A percentile compares a stretch with the other conserved stretches of the same genome.
These are phyloP conservation scores for Debaryomyces prosopidis DNA, from an alignment of 805 yeast genomes.

Conservation along the genomic window DNA sequence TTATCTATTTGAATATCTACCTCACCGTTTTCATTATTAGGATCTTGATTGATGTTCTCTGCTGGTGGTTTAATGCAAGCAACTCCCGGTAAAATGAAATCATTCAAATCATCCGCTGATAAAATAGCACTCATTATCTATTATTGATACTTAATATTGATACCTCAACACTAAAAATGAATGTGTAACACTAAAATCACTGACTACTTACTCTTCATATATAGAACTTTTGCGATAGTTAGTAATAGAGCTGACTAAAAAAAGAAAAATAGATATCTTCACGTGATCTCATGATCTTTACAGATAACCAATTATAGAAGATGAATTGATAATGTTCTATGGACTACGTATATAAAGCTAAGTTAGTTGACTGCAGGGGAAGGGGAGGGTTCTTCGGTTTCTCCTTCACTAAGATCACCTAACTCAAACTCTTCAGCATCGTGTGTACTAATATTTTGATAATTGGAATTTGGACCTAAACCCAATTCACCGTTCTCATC, in stretches of 20 bases:
- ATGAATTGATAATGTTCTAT: not conserved
- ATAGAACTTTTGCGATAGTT: not conserved
- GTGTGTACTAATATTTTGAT: slow-evolving; percentile 15
- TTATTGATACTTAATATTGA: too few species aligned
- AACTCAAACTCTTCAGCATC: slow-evolving; percentile 36
- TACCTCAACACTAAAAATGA: too few species aligned
- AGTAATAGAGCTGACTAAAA: not conserved
- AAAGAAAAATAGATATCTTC: not conserved
- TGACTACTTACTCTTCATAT: not conserved
- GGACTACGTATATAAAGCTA: not conserved
- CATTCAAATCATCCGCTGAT: slow-evolving; percentile 89
- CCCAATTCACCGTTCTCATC: slow-evolving; percentile 38
- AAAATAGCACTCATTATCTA: slow-evolving; percentile 76
- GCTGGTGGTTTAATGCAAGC: slow-evolving; percentile 87
- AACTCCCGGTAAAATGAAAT: slow-evolving; percentile 89
- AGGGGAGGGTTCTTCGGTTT: slow-evolving; percentile 1
- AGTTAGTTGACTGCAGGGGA: not conserved
- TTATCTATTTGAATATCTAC: slow-evolving; percentile 59
- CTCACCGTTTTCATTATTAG: slow-evolving; percentile 26
- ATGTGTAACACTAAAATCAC: not conserved
- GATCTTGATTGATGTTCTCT: slow-evolving; percentile 18
- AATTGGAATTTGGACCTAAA: slow-evolving; percentile 8
- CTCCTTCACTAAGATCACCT: slow-evolving; percentile 30
- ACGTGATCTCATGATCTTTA: not conserved
- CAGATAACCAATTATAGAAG: not conserved